A percentile compares a stretch with the other conserved stretches of the same genome.
Evolutionary conservation across 129 eudicot genomes (phyloP).

Genomic region (Pittosporum tobira): DNA sequence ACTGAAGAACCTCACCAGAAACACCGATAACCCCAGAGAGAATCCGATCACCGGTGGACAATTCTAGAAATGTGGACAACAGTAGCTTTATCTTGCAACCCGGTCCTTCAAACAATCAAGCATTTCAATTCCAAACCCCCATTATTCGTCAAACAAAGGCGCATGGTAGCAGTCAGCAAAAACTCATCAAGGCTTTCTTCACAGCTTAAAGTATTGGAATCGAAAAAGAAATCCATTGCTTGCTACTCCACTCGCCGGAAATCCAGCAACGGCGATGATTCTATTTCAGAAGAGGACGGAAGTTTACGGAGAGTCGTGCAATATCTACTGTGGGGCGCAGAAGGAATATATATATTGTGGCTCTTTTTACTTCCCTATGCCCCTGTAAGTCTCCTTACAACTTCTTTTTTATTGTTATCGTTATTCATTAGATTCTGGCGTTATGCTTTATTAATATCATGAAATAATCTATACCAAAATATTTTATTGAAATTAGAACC

Average conservation of each 20-base stretch:
- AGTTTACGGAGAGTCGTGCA: constrained; percentile 33
- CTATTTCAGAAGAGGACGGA: constrained; percentile 40
- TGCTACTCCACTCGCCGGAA: constrained; percentile 35
- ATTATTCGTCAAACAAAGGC: constrained; percentile 7
- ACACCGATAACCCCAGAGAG: not conserved
- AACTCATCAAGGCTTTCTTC: constrained; percentile 5
- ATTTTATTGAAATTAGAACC: too few relatives aligned
- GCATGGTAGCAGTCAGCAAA: constrained; percentile 9
- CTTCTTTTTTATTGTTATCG: not conserved
- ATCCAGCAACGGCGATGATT: constrained; percentile 12
- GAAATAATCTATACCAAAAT: not conserved
- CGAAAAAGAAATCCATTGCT: not conserved
- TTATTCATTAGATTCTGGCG: not conserved
- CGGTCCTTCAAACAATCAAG: constrained; percentile 5
- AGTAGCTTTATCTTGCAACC: constrained; percentile 13
- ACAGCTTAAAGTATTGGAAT: not conserved
- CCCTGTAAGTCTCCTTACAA: constrained; percentile 40
- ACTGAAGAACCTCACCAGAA: not conserved
- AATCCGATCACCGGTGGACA: constrained; percentile 9
- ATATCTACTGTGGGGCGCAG: constrained; percentile 48
- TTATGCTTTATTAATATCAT: not conserved
- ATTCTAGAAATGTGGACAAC: constrained; percentile 13
- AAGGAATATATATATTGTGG: constrained; percentile 70
- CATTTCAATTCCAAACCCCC: constrained; percentile 11
- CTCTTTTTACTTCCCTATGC: constrained; percentile 96